These are phyloP conservation scores for Xylaria sp. DNA, from an alignment of 2,329 filamentous ascomycete species.

Conservation along the genomic window DNA sequence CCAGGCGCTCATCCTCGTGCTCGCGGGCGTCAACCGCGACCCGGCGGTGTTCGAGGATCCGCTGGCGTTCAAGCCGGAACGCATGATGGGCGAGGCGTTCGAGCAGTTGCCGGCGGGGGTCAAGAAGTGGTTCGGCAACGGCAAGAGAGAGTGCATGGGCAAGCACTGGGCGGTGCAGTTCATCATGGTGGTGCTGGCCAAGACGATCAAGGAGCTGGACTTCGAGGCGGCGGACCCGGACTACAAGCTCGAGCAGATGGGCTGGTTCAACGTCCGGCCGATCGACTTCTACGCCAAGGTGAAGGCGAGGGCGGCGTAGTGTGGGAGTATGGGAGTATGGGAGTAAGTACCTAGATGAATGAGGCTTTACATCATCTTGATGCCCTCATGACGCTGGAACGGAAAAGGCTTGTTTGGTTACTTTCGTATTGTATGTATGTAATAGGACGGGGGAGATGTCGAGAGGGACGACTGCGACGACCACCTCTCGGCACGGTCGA, in stretches of 20 bases:
- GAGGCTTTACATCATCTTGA: slow-evolving; percentile 10
- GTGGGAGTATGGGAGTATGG: background rate
- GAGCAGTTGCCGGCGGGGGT: slow-evolving; percentile 50
- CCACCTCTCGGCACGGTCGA: no score
- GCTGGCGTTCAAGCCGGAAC: slow-evolving; percentile 52
- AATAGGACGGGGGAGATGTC: no score
- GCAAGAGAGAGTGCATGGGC: slow-evolving; percentile 58
- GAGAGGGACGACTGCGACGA: no score
- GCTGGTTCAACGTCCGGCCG: slow-evolving; percentile 60
- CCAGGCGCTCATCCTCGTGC: slow-evolving; percentile 55
- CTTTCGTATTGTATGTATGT: no score
- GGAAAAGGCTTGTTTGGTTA: background rate
- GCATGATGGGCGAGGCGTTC: slow-evolving; percentile 55
- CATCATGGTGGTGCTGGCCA: slow-evolving; percentile 48
- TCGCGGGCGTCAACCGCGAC: slow-evolving; percentile 57
- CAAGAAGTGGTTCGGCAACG: slow-evolving; percentile 59
- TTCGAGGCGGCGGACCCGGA: slow-evolving; percentile 50
- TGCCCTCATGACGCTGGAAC: slow-evolving; percentile 7
- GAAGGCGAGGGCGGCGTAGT: slow-evolving; percentile 42
- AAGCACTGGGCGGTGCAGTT: slow-evolving; percentile 57
- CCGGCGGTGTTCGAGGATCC: slow-evolving; percentile 55
- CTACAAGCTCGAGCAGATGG: slow-evolving; percentile 52
- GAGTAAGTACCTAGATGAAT: background rate
- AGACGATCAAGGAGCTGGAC: slow-evolving; percentile 52
- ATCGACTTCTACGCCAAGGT: slow-evolving; percentile 52